Percentiles rank a stretch among this genome's conserved stretches.
Conservation (phyloP, 768 basidiomycete genomes). For the Termitomyces sp. region DNA sequence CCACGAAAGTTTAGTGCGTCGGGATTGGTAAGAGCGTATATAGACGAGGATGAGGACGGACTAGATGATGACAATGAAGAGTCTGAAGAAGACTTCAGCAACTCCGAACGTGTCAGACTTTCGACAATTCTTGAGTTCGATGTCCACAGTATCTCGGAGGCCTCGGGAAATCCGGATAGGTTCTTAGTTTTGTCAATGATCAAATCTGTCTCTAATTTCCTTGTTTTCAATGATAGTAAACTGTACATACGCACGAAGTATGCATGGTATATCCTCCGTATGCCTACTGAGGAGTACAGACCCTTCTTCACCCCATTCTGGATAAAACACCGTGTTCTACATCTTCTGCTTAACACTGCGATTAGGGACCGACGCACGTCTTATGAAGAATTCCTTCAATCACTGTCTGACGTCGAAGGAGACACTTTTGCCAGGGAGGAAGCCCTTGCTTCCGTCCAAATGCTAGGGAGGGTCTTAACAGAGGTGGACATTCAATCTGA, state of each 20-base stretch:
- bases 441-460: conserved; percentile 19
- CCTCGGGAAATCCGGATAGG: conserved; percentile 37
- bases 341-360: conserved; percentile 38
- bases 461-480: conserved; percentile 40
- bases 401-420: conserved; percentile 22
- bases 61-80: conserved; percentile 25
- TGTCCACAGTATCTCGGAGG: conserved; percentile 34
- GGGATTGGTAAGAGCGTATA: conserved; percentile 36
- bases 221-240: conserved; percentile 32
- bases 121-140: conserved; percentile 42
- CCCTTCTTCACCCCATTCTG: conserved; percentile 44
- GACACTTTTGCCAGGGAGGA: conserved; percentile 14
- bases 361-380: conserved; percentile 29
- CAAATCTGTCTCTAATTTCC: conserved; percentile 9
- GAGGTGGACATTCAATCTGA: conserved; percentile 39
- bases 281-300: conserved; percentile 40
- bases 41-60: conserved; percentile 25
- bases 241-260: conserved; percentile 56
- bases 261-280: conserved; percentile 69
- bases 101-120: conserved; percentile 29
- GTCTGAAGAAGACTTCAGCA: conserved; percentile 22
- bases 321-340: conserved; percentile 43
- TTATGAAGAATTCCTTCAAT: conserved; percentile 33
- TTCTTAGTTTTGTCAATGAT: conserved; percentile 19
- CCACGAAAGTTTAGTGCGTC: conserved; percentile 28